These are phyloP conservation scores for Umbelopsis sp. DNA, from an alignment of 371 early-diverging fungal species.

Conservation along the genomic window DNA sequence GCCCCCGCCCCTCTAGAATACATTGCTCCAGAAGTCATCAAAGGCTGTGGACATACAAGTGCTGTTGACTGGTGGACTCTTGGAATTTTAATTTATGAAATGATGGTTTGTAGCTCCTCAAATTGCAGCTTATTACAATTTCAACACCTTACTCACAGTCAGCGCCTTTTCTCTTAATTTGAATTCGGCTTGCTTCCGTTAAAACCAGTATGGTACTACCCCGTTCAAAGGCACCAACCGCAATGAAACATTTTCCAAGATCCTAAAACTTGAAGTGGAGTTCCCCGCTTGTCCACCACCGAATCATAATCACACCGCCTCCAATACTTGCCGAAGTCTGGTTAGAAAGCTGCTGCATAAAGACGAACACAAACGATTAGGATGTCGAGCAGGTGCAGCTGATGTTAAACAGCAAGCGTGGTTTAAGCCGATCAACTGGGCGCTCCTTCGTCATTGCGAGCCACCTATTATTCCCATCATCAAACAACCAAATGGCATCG, in stretches of 20 bases:
- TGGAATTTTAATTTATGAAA: conserved; percentile 97
- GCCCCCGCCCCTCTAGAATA: conserved; percentile 60
- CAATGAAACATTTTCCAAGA: conserved; percentile 82
- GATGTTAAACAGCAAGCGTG: conserved; percentile 92
- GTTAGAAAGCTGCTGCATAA: conserved; percentile 83
- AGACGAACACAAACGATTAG: conserved; percentile 82
- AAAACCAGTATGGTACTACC: conserved; percentile 73
- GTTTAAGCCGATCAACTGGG: conserved; percentile 92
- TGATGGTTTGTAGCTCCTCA: conserved; percentile 69
- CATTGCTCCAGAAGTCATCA: conserved; percentile 96
- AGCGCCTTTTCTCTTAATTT: not conserved
- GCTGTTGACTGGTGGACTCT: conserved; percentile 99
- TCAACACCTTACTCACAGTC: not conserved
- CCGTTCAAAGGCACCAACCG: conserved; percentile 91
- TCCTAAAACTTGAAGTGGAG: conserved; percentile 75
- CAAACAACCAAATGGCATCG: conserved; percentile 55
- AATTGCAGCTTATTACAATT: not conserved
- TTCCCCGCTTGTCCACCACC: conserved; percentile 67
- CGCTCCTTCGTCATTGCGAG: conserved; percentile 76
- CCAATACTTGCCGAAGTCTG: conserved; percentile 66
- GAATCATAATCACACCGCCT: conserved; percentile 26
- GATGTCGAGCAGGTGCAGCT: conserved; percentile 86
- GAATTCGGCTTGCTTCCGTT: not conserved
- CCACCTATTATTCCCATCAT: conserved; percentile 88
- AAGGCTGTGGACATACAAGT: conserved; percentile 91